Percentiles rank a stretch among this genome's conserved stretches.
Conservation (phyloP, 148 eudicot genomes). For the Cornus suecica region DNA sequence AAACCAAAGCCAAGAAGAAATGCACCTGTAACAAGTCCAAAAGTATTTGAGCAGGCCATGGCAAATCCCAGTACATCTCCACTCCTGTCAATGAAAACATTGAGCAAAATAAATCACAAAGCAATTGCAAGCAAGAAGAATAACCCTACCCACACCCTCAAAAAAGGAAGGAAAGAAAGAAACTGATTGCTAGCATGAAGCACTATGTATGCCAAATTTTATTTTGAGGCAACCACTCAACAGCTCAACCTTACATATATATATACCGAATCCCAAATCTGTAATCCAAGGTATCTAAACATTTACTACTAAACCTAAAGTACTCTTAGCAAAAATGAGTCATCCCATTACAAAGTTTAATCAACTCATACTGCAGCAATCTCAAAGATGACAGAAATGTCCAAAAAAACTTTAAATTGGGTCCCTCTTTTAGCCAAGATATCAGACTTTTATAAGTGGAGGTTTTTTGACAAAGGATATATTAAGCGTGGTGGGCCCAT, state of each 20-base stretch:
- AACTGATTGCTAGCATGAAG: neutral
- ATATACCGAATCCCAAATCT: neutral
- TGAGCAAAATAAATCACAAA: neutral
- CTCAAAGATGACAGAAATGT: neutral
- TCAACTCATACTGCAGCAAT: neutral
- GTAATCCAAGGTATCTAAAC: neutral
- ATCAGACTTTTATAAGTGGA: neutral
- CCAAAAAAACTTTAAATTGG: neutral
- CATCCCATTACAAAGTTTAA: neutral
- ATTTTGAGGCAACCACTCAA: neutral
- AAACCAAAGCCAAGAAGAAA: conserved; percentile 98
- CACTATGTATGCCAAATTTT: too few relatives aligned
- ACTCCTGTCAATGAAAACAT: conserved; percentile 43
- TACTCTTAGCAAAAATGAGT: neutral
- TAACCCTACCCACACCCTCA: neutral
- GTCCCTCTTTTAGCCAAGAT: neutral
- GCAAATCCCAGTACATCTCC: conserved; percentile 73
- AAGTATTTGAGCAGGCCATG: conserved; percentile 97
- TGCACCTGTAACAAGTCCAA: conserved; percentile 97
- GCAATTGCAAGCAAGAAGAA: neutral
- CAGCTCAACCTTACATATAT: too few relatives aligned
- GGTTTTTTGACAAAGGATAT: too few relatives aligned
- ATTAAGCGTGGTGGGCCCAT: too few relatives aligned
- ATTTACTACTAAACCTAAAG: neutral
- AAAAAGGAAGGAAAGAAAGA: neutral